These are phyloP conservation scores for Casuarina cunninghamiana DNA, from an alignment of 306 rosid genomes.

Conservation along the genomic window DNA sequence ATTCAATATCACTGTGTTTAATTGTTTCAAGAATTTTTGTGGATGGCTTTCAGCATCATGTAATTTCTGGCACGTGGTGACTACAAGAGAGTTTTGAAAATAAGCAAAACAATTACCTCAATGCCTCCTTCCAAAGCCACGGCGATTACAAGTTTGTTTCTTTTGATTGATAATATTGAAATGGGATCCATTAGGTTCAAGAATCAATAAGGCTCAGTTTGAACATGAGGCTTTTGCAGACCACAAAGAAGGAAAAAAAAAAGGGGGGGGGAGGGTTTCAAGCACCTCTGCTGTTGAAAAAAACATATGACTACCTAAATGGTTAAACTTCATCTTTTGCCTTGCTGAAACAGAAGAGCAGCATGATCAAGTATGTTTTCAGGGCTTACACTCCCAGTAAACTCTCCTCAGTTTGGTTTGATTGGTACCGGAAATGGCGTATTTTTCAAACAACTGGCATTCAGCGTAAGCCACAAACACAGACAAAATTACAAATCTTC, in stretches of 20 bases:
- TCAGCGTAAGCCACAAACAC: neutral
- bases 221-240: neutral
- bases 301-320: neutral
- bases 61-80: neutral
- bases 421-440: neutral
- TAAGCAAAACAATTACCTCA: neutral
- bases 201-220: neutral
- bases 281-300: neutral
- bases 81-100: neutral
- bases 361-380: neutral
- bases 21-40: neutral
- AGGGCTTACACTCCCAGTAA: neutral
- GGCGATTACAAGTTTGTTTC: neutral
- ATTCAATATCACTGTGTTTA: neutral
- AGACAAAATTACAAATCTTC: conserved; percentile 1
- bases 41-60: neutral
- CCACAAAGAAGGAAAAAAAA: too few species aligned
- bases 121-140: neutral
- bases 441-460: neutral
- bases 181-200: neutral
- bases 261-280: too few species aligned
- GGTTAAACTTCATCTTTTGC: neutral
- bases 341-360: conserved; percentile 2
- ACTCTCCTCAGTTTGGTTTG: neutral
- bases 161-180: neutral